These are phyloP conservation scores for Ceratocystis eucalypticola DNA, from an alignment of 2,329 filamentous ascomycete genomes.

Conservation along the genomic window DNA sequence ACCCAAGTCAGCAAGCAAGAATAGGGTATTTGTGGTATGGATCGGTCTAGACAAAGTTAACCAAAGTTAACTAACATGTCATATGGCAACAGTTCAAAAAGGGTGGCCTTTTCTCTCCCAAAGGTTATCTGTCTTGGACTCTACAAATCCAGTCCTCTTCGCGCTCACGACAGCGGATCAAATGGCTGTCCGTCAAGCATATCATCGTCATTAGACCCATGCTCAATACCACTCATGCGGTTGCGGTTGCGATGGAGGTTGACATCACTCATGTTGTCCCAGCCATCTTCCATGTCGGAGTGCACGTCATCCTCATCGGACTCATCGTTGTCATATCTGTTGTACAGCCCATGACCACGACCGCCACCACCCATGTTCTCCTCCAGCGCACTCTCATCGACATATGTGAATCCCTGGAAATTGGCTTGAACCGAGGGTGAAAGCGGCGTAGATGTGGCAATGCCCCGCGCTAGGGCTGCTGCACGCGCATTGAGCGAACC, in stretches of 20 bases:
- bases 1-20: too few species aligned
- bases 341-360: constrained; percentile 32
- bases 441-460: constrained; percentile 78
- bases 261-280: constrained; percentile 45
- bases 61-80: too few species aligned
- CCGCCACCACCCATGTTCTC: constrained; percentile 55
- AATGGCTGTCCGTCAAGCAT: constrained; percentile 51
- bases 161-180: constrained; percentile 36
- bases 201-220: constrained; percentile 45
- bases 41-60: too few species aligned
- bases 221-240: constrained; percentile 52
- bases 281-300: constrained; percentile 39
- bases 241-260: constrained; percentile 41
- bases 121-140: too few species aligned
- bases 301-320: constrained; percentile 33
- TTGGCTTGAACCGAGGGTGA: constrained; percentile 95
- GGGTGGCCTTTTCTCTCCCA: too few species aligned
- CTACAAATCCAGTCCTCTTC: background rate
- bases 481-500: constrained; percentile 84
- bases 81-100: too few species aligned
- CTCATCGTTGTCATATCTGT: constrained; percentile 38
- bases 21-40: too few species aligned
- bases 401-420: constrained; percentile 96
- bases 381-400: constrained; percentile 92
- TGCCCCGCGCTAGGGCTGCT: constrained; percentile 69